Conservation (phyloP, 2,329 filamentous ascomycete species). For the Exutisphaerella laricina region DNA sequence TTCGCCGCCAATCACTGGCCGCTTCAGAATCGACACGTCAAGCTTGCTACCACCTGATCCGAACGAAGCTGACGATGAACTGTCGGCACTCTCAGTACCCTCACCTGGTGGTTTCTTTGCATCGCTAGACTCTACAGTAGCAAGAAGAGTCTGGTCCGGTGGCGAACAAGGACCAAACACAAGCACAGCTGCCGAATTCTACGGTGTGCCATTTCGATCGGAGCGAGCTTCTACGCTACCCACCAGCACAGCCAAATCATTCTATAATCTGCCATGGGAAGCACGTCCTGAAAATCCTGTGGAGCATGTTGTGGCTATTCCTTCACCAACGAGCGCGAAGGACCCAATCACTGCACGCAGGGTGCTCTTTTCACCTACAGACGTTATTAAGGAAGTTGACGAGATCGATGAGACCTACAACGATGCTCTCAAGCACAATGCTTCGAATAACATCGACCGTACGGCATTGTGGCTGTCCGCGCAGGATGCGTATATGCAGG, state of each 20-base stretch:
- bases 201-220: constrained; percentile 70
- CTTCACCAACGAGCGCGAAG: constrained; percentile 36
- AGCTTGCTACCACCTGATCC: constrained; percentile 22
- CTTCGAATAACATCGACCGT: constrained; percentile 70
- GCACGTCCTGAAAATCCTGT: constrained; percentile 40
- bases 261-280: constrained; percentile 77
- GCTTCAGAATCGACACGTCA: constrained; percentile 28
- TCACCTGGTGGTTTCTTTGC: constrained; percentile 91
- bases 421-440: constrained; percentile 63
- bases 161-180: constrained; percentile 63
- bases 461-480: constrained; percentile 82
- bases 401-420: constrained; percentile 65
- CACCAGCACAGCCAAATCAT: constrained; percentile 82
- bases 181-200: constrained; percentile 87
- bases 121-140: constrained; percentile 63
- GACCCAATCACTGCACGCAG: constrained; percentile 60
- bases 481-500: constrained; percentile 61
- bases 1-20: constrained; percentile 43
- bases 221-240: constrained; percentile 50
- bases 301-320: constrained; percentile 63
- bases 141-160: constrained; percentile 76
- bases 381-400: constrained; percentile 35
- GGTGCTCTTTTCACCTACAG: constrained; percentile 37
- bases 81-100: constrained; percentile 80
- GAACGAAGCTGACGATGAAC: constrained; percentile 51